Percentiles rank a stretch among this genome's conserved stretches.
These are phyloP conservation scores for Zalaria sp. DNA, from an alignment of 2,329 filamentous ascomycete species.

Conservation along the genomic window DNA sequence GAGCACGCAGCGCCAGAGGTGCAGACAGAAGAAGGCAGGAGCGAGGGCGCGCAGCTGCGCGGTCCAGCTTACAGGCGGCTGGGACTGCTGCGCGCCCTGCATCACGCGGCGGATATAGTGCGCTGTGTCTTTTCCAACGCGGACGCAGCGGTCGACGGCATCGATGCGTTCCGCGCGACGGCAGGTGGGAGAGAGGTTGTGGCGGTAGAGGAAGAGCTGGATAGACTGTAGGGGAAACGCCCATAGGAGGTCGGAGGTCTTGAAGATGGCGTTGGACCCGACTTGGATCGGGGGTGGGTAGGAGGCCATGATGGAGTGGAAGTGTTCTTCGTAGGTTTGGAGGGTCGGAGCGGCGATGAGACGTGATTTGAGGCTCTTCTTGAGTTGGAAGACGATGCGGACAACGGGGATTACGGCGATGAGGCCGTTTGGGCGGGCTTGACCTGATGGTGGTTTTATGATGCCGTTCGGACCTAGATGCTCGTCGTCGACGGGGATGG, in stretches of 20 bases:
- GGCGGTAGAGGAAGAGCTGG: conserved; percentile 73
- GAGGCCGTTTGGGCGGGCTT: conserved; percentile 52
- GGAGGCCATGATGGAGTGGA: conserved; percentile 56
- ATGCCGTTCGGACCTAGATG: conserved; percentile 46
- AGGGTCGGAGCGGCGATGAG: conserved; percentile 54
- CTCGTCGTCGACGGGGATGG: conserved; percentile 68
- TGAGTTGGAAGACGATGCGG: conserved; percentile 60
- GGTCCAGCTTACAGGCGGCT: conserved; percentile 30
- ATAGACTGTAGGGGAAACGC: conserved; percentile 68
- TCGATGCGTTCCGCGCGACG: conserved; percentile 49
- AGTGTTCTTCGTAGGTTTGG: conserved; percentile 68
- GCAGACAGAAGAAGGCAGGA: conserved; percentile 62
- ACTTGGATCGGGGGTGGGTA: conserved; percentile 66
- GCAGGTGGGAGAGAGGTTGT: conserved; percentile 68
- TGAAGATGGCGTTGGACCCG: conserved; percentile 50
- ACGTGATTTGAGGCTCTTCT: conserved; percentile 54
- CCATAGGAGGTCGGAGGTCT: conserved; percentile 60
- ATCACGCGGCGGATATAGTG: conserved; percentile 56
- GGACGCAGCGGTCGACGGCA: conserved; percentile 65
- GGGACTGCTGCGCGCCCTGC: conserved; percentile 17
- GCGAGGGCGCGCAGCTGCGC: conserved; percentile 50
- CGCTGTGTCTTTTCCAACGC: conserved; percentile 64
- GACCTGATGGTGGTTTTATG: conserved; percentile 20
- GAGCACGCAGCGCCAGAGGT: conserved; percentile 76
- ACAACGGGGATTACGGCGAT: conserved; percentile 71